phyloP scores from a whole-genome alignment of 768 basidiomycete species.

The Steccherinum ochraceum region DNA sequence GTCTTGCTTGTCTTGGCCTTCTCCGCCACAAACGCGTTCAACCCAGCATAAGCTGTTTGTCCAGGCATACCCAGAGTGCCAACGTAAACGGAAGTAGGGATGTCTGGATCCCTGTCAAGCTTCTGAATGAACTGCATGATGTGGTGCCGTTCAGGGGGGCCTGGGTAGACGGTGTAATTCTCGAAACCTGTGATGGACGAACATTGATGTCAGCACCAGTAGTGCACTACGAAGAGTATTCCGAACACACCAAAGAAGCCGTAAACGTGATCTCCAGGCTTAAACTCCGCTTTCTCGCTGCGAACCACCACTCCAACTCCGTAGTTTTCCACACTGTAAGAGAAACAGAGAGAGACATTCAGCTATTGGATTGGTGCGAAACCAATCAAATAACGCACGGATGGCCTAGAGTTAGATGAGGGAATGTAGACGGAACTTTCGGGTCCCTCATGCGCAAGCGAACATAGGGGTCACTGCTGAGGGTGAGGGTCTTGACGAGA shows the following conservation, averaged over 20 bases:
- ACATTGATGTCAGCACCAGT: too few relatives aligned
- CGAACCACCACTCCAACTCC: too few relatives aligned
- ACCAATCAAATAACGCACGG: conserved; percentile 17
- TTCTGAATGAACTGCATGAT: background rate
- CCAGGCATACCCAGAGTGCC: too few relatives aligned
- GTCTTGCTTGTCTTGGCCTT: conserved; percentile 30
- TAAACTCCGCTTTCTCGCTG: too few relatives aligned
- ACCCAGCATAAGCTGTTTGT: background rate
- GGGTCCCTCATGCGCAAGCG: conserved; percentile 11
- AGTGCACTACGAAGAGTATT: too few relatives aligned
- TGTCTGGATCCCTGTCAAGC: background rate
- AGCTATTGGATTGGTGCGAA: too few relatives aligned
- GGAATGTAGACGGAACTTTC: conserved; percentile 10
- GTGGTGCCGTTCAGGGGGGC: too few relatives aligned
- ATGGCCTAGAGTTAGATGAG: conserved; percentile 17
- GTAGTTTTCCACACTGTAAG: too few relatives aligned
- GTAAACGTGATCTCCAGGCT: conserved; percentile 3
- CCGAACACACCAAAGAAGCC: background rate
- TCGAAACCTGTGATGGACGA: too few relatives aligned
- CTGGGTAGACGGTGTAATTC: too few relatives aligned
- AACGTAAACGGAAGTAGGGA: too few relatives aligned
- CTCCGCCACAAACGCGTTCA: background rate
- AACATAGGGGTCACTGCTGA: conserved; percentile 17
- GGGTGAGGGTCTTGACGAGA: conserved; percentile 20
- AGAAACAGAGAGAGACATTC: too few relatives aligned